Percentiles rank a stretch among this genome's conserved stretches.
phyloP scores from a whole-genome alignment of 2,329 filamentous ascomycete genomes.

The Trichoderma sp. region DNA sequence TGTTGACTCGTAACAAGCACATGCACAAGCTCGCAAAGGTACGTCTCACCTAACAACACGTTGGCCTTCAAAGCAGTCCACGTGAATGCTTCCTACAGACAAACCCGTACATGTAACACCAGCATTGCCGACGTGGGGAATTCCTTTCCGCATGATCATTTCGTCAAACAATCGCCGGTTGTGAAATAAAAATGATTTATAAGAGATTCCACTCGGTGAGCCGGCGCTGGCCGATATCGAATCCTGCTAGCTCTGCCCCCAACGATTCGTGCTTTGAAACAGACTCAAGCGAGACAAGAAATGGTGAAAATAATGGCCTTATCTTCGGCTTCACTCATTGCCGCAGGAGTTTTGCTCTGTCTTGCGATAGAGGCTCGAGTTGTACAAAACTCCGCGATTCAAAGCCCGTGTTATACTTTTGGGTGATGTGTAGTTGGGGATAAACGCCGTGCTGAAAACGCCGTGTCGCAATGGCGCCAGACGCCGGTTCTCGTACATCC shows the following conservation, averaged over 20 bases:
- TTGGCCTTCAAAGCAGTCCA: background rate
- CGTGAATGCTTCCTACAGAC: background rate
- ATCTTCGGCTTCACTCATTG: background rate
- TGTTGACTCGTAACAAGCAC: background rate
- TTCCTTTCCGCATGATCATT: background rate
- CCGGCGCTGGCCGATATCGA: slow-evolving; percentile 18
- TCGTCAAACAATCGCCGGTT: background rate
- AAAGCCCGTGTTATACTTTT: background rate
- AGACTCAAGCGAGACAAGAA: background rate
- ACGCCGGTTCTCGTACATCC: background rate
- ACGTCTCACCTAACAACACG: background rate
- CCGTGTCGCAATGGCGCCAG: slow-evolving; percentile 2
- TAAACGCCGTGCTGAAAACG: slow-evolving; percentile 5
- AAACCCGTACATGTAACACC: background rate
- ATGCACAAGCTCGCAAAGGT: background rate
- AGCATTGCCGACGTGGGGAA: background rate
- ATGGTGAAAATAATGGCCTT: background rate
- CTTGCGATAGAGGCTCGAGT: background rate
- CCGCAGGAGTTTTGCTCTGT: background rate
- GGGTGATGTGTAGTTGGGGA: background rate
- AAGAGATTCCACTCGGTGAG: slow-evolving; percentile 7
- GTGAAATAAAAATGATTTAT: slow-evolving; percentile 6
- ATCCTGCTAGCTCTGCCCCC: background rate
- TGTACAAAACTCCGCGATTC: background rate
- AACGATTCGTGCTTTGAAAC: background rate